Evolutionary conservation across 1,284 basidiomycete genomes (phyloP).

Genomic region (Cryptococcus jaspeensis): DNA sequence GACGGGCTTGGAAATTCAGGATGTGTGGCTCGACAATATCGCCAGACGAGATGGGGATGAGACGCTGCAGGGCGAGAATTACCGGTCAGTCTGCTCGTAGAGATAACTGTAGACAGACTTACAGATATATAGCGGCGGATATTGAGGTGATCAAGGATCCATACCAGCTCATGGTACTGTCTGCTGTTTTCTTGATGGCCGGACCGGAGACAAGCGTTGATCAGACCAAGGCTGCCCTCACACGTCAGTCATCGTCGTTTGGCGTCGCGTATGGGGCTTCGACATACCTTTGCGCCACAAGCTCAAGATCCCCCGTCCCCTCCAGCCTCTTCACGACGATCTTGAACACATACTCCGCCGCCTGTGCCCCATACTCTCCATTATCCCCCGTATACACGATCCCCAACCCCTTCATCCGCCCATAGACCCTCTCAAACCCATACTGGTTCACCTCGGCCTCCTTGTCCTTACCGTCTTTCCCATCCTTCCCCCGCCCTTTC

Average conservation of each 20-base stretch:
- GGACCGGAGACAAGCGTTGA: constrained; percentile 64
- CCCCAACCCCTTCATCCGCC: constrained; percentile 69
- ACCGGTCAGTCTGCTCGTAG: background rate
- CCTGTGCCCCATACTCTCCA: constrained; percentile 13
- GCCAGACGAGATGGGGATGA: constrained; percentile 71
- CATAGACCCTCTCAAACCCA: constrained; percentile 78
- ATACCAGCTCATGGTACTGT: constrained; percentile 37
- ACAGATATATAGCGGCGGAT: constrained; percentile 82
- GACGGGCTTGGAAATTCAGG: constrained; percentile 87
- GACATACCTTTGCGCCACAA: constrained; percentile 75
- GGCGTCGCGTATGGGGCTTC: background rate
- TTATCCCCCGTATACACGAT: constrained; percentile 58
- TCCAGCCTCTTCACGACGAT: constrained; percentile 70
- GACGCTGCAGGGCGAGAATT: constrained; percentile 57
- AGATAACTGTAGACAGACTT: constrained; percentile 37
- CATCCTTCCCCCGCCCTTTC: constrained; percentile 30
- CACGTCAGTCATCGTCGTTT: background rate
- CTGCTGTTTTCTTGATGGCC: constrained; percentile 38
- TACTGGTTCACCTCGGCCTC: constrained; percentile 55
- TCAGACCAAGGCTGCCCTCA: constrained; percentile 70
- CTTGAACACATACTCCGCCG: constrained; percentile 35
- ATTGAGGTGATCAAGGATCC: constrained; percentile 67
- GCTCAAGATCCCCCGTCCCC: constrained; percentile 72
- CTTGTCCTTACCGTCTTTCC: constrained; percentile 16
- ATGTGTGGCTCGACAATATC: constrained; percentile 79